Conservation (phyloP, 2,329 filamentous ascomycete species). For the Penicillium sp. region DNA sequence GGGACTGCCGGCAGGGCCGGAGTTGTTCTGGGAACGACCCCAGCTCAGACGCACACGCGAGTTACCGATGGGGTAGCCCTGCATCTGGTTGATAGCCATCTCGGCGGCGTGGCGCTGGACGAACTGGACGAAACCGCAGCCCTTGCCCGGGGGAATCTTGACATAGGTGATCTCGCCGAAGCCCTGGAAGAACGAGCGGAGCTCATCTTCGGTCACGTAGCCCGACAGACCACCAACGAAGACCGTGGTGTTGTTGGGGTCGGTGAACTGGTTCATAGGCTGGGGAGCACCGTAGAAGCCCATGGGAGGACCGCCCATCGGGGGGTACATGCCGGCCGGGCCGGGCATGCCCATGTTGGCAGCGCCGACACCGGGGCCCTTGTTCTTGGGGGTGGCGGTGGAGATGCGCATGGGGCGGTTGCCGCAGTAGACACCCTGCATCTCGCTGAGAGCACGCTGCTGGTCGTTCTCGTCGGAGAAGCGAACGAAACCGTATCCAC, state of each 20-base stretch:
- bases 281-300: conserved; percentile 62
- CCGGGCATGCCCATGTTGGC: conserved; percentile 50
- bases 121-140: conserved; percentile 98
- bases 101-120: conserved; percentile 97
- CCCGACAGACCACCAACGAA: conserved; percentile 96
- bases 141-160: conserved; percentile 99
- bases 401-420: conserved; percentile 98
- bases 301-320: conserved; percentile 65
- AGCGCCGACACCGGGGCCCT: conserved; percentile 53
- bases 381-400: conserved; percentile 95
- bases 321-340: conserved; percentile 60
- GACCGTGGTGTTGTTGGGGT: conserved; percentile 98
- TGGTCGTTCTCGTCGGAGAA: conserved; percentile 95
- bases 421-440: conserved; percentile 99
- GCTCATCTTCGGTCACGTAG: conserved; percentile 97
- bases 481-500: conserved; percentile 95
- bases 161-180: conserved; percentile 99
- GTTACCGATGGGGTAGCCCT: conserved; percentile 98
- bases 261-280: conserved; percentile 99
- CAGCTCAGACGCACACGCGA: conserved; percentile 95
- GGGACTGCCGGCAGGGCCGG: conserved; percentile 87
- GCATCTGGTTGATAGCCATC: conserved; percentile 99
- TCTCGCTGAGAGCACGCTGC: conserved; percentile 90
- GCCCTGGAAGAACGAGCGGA: conserved; percentile 99
- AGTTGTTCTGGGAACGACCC: conserved; percentile 99